Percentiles rank a stretch among this genome's conserved stretches.
Evolutionary conservation across 2,329 filamentous ascomycete genomes (phyloP).

Genomic region (Pezicula carpinea): DNA sequence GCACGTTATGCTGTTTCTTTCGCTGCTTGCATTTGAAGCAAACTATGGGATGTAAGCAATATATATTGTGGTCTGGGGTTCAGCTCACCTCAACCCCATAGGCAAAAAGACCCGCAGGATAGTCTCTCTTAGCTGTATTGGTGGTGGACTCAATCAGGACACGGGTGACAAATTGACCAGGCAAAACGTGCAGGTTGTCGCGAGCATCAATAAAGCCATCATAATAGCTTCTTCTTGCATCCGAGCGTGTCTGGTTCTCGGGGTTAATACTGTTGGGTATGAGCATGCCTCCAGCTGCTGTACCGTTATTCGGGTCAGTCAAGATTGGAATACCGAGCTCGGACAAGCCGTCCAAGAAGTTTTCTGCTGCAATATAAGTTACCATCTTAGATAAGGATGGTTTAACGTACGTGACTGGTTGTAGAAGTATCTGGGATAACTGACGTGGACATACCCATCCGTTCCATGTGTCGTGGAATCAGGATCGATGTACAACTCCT

Average conservation of each 20-base stretch:
- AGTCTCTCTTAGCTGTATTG: constrained; percentile 8
- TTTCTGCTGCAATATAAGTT: constrained; percentile 22
- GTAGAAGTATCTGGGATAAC: constrained; percentile 35
- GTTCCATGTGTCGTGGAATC: constrained; percentile 28
- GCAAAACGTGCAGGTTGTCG: constrained; percentile 35
- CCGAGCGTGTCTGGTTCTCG: constrained; percentile 35
- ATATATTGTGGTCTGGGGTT: constrained; percentile 5
- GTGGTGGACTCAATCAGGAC: constrained; percentile 23
- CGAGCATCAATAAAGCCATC: constrained; percentile 30
- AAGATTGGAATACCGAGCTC: constrained; percentile 33
- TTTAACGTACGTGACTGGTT: constrained; percentile 32
- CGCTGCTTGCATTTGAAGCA: too few species aligned
- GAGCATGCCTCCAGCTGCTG: constrained; percentile 32
- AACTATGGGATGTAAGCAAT: constrained; percentile 1
- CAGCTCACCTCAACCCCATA: constrained; percentile 34
- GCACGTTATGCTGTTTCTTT: too few species aligned
- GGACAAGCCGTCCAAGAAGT: constrained; percentile 33
- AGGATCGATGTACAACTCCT: constrained; percentile 24
- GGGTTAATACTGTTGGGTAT: constrained; percentile 34
- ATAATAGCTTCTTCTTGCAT: constrained; percentile 37
- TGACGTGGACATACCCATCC: constrained; percentile 33
- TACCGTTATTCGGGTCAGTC: constrained; percentile 33
- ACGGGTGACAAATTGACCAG: constrained; percentile 34
- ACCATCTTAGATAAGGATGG: background rate
- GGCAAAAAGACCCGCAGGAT: constrained; percentile 13